A percentile compares a stretch with the other conserved stretches of the same genome.
These are phyloP conservation scores for Quercus ilex DNA, from an alignment of 306 rosid species.

Conservation along the genomic window DNA sequence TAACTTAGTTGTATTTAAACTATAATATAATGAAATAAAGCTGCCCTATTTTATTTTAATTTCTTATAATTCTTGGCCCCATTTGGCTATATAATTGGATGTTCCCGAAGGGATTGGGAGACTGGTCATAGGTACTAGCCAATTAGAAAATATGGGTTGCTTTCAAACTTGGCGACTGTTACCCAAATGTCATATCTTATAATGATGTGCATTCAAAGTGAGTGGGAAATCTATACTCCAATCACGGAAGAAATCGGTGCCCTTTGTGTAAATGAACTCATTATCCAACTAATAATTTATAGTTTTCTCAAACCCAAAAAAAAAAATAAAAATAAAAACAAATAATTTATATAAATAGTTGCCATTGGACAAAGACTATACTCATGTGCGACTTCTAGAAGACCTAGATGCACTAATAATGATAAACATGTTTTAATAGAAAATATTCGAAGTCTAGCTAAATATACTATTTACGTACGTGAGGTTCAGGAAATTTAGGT, in stretches of 20 bases:
- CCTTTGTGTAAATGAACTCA: not conserved
- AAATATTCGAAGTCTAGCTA: not conserved
- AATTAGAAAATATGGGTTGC: not conserved
- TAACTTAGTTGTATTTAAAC: no score
- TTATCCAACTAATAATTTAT: not conserved
- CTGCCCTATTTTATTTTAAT: no score
- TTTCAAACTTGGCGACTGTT: not conserved
- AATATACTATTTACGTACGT: not conserved
- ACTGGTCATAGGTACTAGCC: no score
- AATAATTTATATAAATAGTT: no score
- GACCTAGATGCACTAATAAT: not conserved
- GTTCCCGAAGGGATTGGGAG: not conserved
- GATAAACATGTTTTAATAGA: not conserved
- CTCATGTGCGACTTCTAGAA: not conserved
- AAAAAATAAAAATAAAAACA: no score
- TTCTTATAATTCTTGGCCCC: no score
- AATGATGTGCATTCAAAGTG: not conserved
- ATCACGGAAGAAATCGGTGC: slow-evolving; percentile 7
- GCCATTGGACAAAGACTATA: not conserved
- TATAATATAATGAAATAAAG: no score
- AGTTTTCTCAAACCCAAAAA: not conserved
- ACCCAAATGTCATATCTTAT: not conserved
- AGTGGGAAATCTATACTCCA: not conserved
- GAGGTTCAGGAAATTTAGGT: not conserved
- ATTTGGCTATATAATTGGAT: not conserved